Conservation (phyloP, 768 basidiomycete genomes). For the Kwoniella dendrophila region DNA sequence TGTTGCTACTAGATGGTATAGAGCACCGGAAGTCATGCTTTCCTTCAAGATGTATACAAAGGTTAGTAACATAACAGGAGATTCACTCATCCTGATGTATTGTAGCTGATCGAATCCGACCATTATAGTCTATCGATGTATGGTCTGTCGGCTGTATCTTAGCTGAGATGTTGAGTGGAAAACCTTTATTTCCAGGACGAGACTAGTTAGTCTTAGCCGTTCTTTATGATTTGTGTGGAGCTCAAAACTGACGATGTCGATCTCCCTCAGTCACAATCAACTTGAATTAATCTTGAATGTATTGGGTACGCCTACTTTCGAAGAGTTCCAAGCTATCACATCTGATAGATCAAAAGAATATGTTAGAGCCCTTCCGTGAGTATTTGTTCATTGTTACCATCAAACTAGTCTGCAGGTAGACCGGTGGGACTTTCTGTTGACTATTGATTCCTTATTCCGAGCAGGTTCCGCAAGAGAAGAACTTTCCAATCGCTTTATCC, state of each 20-base stretch:
- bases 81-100: neutral
- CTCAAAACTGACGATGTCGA: too few species aligned
- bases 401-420: too few species aligned
- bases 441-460: too few species aligned
- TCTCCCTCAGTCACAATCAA: conserved; percentile 80
- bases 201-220: conserved; percentile 74
- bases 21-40: conserved; percentile 98
- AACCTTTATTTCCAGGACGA: conserved; percentile 93
- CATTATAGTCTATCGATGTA: conserved; percentile 54
- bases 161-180: conserved; percentile 96
- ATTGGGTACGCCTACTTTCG: conserved; percentile 92
- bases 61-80: conserved; percentile 50
- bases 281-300: conserved; percentile 93
- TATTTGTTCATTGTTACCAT: too few species aligned
- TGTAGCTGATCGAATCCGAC: neutral
- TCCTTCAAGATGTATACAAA: conserved; percentile 99
- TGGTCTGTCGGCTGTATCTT: conserved; percentile 59
- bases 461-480: conserved; percentile 74
- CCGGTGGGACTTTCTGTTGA: too few species aligned
- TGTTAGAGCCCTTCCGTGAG: conserved; percentile 78
- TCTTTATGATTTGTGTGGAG: too few species aligned
- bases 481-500: conserved; percentile 86
- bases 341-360: conserved; percentile 90
- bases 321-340: conserved; percentile 97
- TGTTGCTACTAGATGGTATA: conserved; percentile 97